Evolutionary conservation across 2,329 filamentous ascomycete genomes (phyloP), one percentile per base, ranked within the genome.

Genomic region (Chaetomiaceae sp.): DNA sequence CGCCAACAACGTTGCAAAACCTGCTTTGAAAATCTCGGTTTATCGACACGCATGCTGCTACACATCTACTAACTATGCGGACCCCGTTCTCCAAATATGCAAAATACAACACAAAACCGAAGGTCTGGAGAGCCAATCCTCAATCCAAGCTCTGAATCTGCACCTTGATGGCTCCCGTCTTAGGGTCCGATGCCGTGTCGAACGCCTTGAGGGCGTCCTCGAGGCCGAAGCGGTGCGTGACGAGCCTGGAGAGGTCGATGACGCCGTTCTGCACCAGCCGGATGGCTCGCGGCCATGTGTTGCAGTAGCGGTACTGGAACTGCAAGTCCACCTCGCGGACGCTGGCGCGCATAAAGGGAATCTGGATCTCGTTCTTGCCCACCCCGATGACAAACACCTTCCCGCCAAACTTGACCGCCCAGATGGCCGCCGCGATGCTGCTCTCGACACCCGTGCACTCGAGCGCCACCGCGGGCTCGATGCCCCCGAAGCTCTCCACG

Each of bases 311-410:
- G 75, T 97, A 97, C 74, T 97, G 92, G 70, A 96, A 93, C 73
- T 95, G 89, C 54, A 97, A 76, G 70, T 97, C 92, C 61, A 97
- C 87, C 73, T 97, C 93, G 57, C 88, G 81, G 5, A 91, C 92
- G 62, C 86, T 92, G 51, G 92, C 79, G 45, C 89, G 76, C 92
- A 96, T 96, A 70, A 97, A 97, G 23, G 92, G 92, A 57, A 97
- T 86, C 70, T 82, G 89, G 75, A 97, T 93, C 75, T 96, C 89
- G 68, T 93, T 91, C 77, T 87, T 92, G 59, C 92, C 93, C 3
- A 97, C 91, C 35, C 92, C 92, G 59, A 96, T 95, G 57, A 97
- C 86, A 66, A 97, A 97, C 48, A 97, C 92, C 72, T 95, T 96
- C 62, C 93, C 92, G 58, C 92, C 93, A 64, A 97, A 97, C 73